phyloP scores from a whole-genome alignment of 495 filamentous ascomycete species.

The Paragyromitra xinjiangensis region DNA sequence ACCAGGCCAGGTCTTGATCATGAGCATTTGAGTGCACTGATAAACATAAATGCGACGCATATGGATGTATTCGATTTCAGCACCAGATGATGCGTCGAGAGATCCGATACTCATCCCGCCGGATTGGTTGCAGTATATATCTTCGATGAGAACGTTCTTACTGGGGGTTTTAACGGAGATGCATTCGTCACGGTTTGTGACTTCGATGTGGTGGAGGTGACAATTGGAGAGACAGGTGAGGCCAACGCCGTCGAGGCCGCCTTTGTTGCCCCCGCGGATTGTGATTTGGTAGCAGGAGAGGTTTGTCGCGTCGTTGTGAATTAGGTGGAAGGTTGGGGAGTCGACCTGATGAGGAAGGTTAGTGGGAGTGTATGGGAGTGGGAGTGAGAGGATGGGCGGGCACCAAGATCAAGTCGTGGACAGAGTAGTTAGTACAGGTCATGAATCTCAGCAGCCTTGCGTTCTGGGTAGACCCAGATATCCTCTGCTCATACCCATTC shows the following conservation, averaged over 20 bases:
- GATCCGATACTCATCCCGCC: conserved; percentile 67
- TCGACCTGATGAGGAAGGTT: conserved; percentile 58
- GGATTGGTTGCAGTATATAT: conserved; percentile 68
- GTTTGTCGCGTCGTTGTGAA: conserved; percentile 62
- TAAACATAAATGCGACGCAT: conserved; percentile 66
- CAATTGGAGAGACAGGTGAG: conserved; percentile 63
- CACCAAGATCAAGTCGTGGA: conserved; percentile 63
- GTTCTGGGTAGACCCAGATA: conserved; percentile 56
- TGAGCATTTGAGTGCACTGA: conserved; percentile 69
- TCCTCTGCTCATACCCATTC: conserved; percentile 62
- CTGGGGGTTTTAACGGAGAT: conserved; percentile 65
- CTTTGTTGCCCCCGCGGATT: conserved; percentile 64
- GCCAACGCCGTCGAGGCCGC: conserved; percentile 66
- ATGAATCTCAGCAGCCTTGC: conserved; percentile 56
- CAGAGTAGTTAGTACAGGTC: conserved; percentile 62
- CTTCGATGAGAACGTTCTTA: conserved; percentile 66
- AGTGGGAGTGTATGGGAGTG: background rate
- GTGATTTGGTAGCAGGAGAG: conserved; percentile 66
- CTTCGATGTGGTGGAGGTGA: conserved; percentile 65
- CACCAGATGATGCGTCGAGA: conserved; percentile 55
- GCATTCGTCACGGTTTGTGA: conserved; percentile 68
- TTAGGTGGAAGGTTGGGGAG: conserved; percentile 64
- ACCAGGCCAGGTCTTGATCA: conserved; percentile 70
- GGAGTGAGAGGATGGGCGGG: background rate
- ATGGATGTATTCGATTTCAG: conserved; percentile 62